Conservation (phyloP, 768 basidiomycete genomes). For the Inosperma sp. region DNA sequence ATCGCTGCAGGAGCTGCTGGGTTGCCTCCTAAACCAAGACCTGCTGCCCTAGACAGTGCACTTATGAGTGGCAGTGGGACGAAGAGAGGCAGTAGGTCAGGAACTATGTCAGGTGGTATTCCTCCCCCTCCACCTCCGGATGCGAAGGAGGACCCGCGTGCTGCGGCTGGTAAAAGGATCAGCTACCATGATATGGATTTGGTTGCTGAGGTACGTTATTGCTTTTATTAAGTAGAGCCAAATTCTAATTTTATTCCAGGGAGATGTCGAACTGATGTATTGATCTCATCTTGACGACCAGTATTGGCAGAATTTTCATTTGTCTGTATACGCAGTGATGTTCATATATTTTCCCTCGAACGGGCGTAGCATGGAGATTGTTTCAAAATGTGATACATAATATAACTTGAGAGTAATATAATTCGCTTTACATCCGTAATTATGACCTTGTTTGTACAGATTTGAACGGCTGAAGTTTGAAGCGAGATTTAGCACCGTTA, state of each 20-base stretch:
- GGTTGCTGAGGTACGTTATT: constrained; percentile 63
- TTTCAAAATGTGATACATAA: too few relatives aligned
- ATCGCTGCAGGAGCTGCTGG: constrained; percentile 67
- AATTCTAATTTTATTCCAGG: constrained; percentile 31
- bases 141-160: constrained; percentile 89
- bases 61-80: constrained; percentile 47
- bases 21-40: constrained; percentile 72
- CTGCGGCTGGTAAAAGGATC: constrained; percentile 81
- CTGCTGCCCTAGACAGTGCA: constrained; percentile 48
- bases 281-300: constrained; percentile 27
- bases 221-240: constrained; percentile 13
- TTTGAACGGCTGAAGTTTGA: constrained; percentile 4
- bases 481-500: too few relatives aligned
- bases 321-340: too few relatives aligned
- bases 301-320: too few relatives aligned
- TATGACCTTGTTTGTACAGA: constrained; percentile 4
- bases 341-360: too few relatives aligned
- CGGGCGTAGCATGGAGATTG: too few relatives aligned
- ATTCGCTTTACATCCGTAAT: too few relatives aligned
- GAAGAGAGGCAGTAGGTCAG: constrained; percentile 33
- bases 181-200: constrained; percentile 96
- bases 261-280: constrained; percentile 58
- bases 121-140: constrained; percentile 82
- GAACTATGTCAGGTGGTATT: constrained; percentile 42
- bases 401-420: too few relatives aligned